These are phyloP conservation scores for Tylopilus sp. DNA, from an alignment of 1,284 basidiomycete genomes.

Conservation along the genomic window DNA sequence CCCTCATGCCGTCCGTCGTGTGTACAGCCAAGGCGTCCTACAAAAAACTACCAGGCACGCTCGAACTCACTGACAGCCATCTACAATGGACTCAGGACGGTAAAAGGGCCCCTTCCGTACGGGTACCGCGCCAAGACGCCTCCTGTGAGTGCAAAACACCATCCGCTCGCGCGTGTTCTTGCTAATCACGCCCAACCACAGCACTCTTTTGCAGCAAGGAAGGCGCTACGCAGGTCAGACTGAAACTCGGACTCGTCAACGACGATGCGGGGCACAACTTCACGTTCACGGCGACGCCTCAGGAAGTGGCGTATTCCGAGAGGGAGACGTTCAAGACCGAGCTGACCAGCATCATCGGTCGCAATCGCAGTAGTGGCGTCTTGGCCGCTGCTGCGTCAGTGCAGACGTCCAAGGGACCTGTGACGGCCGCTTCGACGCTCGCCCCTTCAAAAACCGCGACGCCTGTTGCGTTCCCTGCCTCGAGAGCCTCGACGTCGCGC, in stretches of 20 bases:
- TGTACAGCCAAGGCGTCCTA: slow-evolving; percentile 71
- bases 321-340: slow-evolving; percentile 77
- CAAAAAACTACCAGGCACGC: slow-evolving; percentile 70
- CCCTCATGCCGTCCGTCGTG: slow-evolving; percentile 44
- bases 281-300: slow-evolving; percentile 62
- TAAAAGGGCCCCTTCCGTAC: slow-evolving; percentile 54
- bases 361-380: slow-evolving; percentile 47
- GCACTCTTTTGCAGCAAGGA: slow-evolving; percentile 81
- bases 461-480: slow-evolving; percentile 23
- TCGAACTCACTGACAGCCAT: slow-evolving; percentile 62
- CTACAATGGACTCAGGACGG: slow-evolving; percentile 72
- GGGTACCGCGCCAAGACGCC: slow-evolving; percentile 55
- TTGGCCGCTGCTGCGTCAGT: slow-evolving; percentile 21
- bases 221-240: slow-evolving; percentile 65
- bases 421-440: slow-evolving; percentile 25
- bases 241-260: slow-evolving; percentile 63
- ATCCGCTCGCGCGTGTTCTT: neutral
- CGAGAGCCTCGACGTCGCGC: slow-evolving; percentile 46
- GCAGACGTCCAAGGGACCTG: slow-evolving; percentile 27
- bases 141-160: slow-evolving; percentile 48
- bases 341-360: slow-evolving; percentile 66
- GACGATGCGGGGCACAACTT: slow-evolving; percentile 74
- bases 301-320: slow-evolving; percentile 55
- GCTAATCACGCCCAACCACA: slow-evolving; percentile 27
- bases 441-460: slow-evolving; percentile 30